Evolutionary conservation across 208 protist genomes (phyloP), one percentile per base, ranked within the genome.

Genomic region (Leishmania guyanensis): DNA sequence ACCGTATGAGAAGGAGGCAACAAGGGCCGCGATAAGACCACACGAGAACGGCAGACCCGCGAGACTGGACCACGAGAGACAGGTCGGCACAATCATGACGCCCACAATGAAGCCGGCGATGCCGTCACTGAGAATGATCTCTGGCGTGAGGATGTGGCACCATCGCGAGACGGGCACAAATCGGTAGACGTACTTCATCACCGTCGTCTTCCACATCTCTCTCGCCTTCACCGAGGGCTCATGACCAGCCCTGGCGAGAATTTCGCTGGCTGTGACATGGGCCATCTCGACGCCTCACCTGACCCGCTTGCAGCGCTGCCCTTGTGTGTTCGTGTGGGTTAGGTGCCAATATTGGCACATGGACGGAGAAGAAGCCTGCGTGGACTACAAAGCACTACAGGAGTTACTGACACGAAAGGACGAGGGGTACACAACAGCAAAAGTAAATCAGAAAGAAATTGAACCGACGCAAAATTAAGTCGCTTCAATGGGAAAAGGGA

Each of bases 81-180:
- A 84, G 20, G 83, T 90, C 9, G 89, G 89, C 75, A 92, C 82
- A 58, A 90, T 78, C 89, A 92, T 92, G 36, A 92, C 87, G 20
- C 89, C 89, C 0, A 89, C 87, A 33, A 92, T 88, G 74, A 92
- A 86, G 65, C 89, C 89, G 39, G 84, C 84, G 65, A 88, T 84
- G 60, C 66, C 33, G 75, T 92, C 89, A 56, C 53, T 70, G 36
- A 87, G 8, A 4, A 84, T 50, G 29, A 75, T 66, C 36, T 76
- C 62, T 9, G 68, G 78, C n/a, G 84, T 90, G 62, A 92, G 46
- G 16, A 68, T 81, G 16, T 64, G 80, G 14, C 62, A 77, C 87
- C 89, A 92, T 14, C 80, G 78, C 5, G 84, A 83, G 60, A 91
- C 84, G 10, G 88, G 88, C 46, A 89, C 71, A 54, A 86, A 88